A percentile compares a stretch with the other conserved stretches of the same genome.
Evolutionary conservation across 495 filamentous ascomycete species (phyloP).

Genomic region (Tuber aestivum): DNA sequence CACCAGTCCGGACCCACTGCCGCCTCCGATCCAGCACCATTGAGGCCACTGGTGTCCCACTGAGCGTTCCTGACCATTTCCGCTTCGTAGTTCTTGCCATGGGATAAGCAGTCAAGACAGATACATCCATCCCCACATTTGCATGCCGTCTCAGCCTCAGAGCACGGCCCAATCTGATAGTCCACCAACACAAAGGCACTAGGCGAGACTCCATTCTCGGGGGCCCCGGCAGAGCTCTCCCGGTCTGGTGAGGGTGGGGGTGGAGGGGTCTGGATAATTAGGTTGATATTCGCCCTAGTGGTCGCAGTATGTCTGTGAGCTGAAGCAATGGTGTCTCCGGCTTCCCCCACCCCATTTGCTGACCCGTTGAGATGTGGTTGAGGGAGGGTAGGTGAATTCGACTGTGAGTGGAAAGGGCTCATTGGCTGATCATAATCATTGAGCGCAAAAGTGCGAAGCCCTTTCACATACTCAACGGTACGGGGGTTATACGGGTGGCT

Average conservation of each 20-base stretch:
- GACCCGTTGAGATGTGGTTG: slow-evolving; percentile 16
- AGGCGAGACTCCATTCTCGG: slow-evolving; percentile 31
- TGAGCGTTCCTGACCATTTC: background rate
- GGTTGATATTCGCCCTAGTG: slow-evolving; percentile 12
- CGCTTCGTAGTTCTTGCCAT: slow-evolving; percentile 32
- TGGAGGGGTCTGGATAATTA: slow-evolving; percentile 10
- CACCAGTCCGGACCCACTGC: background rate
- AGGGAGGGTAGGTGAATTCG: slow-evolving; percentile 13
- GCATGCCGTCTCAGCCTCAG: slow-evolving; percentile 29
- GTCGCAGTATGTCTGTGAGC: slow-evolving; percentile 10
- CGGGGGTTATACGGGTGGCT: slow-evolving; percentile 32
- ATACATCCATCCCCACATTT: slow-evolving; percentile 40
- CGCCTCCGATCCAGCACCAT: background rate
- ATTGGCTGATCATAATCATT: slow-evolving; percentile 21
- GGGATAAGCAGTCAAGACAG: slow-evolving; percentile 36
- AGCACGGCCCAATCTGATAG: slow-evolving; percentile 34
- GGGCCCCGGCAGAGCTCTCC: slow-evolving; percentile 21
- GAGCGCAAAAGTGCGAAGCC: slow-evolving; percentile 28
- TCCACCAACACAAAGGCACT: slow-evolving; percentile 36
- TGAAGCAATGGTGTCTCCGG: slow-evolving; percentile 8
- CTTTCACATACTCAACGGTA: slow-evolving; percentile 34
- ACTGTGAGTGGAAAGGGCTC: background rate
- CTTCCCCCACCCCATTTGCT: background rate
- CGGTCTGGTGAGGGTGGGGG: slow-evolving; percentile 22
- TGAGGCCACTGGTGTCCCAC: background rate